Conservation (phyloP, 2,329 filamentous ascomycete genomes). For the Coleophoma crateriformis region DNA sequence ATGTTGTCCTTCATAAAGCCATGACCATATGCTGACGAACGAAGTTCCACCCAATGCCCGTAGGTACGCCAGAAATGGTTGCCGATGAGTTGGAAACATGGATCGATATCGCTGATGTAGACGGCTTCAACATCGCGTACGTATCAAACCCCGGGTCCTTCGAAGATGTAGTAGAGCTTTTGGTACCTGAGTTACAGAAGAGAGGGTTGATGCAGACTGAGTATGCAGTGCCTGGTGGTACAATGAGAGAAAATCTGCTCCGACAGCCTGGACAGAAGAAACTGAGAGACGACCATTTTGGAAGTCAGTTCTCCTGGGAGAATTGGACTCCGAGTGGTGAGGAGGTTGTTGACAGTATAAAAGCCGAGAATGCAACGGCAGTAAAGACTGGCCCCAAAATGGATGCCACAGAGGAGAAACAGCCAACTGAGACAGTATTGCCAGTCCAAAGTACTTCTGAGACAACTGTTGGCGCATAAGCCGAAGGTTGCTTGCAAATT, state of each 20-base stretch:
- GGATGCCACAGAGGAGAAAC: too few relatives aligned
- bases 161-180: slow-evolving; percentile 57
- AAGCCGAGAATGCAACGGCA: too few relatives aligned
- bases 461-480: too few relatives aligned
- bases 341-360: too few relatives aligned
- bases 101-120: slow-evolving; percentile 63
- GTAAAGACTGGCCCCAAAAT: too few relatives aligned
- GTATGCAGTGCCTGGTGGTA: slow-evolving; percentile 46
- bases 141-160: slow-evolving; percentile 61
- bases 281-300: too few relatives aligned
- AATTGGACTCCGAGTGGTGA: too few relatives aligned
- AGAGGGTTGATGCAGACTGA: slow-evolving; percentile 46
- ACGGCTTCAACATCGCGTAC: slow-evolving; percentile 71
- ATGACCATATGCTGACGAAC: too few relatives aligned
- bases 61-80: slow-evolving; percentile 46
- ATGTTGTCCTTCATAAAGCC: slow-evolving; percentile 29
- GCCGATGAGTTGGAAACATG: slow-evolving; percentile 61
- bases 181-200: slow-evolving; percentile 55
- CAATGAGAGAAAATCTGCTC: slow-evolving; percentile 55
- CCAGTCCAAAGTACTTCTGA: too few relatives aligned
- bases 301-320: too few relatives aligned
- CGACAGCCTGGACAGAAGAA: slow-evolving; percentile 38
- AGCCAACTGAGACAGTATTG: too few relatives aligned
- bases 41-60: slow-evolving; percentile 27
- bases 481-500: too few relatives aligned